phyloP scores from a whole-genome alignment of 352 stramenopile species.

The Globisporangium takayamanum region DNA sequence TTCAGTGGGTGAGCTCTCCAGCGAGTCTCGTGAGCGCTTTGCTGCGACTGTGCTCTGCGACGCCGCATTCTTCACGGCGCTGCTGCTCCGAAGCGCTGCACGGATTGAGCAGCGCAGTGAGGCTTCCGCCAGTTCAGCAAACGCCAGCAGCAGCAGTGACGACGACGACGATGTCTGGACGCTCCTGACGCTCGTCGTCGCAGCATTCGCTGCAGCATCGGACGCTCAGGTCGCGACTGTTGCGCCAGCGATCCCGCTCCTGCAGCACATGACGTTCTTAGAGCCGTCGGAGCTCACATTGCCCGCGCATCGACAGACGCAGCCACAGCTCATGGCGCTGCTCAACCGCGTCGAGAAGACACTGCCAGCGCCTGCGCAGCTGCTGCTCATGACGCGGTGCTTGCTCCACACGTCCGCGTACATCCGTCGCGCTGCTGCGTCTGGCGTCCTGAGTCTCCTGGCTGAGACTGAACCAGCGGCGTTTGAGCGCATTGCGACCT shows the following conservation, averaged over 20 bases:
- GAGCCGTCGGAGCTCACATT: conserved; percentile 21
- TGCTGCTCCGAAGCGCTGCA: conserved; percentile 20
- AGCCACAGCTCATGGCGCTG: conserved; percentile 32
- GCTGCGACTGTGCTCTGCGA: conserved; percentile 22
- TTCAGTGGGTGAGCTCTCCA: conserved; percentile 1
- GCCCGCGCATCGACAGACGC: conserved; percentile 17
- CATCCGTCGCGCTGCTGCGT: conserved; percentile 40
- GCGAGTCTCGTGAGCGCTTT: conserved; percentile 12
- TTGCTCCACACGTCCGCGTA: conserved; percentile 43
- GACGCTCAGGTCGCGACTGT: conserved; percentile 19
- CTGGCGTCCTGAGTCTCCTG: conserved; percentile 28
- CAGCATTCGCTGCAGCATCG: conserved; percentile 12
- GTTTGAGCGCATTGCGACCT: conserved; percentile 7
- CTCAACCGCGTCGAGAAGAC: conserved; percentile 35
- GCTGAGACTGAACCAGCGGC: conserved; percentile 6
- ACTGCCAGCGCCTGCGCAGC: conserved; percentile 10
- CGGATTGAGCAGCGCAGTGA: neutral
- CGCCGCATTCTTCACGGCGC: conserved; percentile 14
- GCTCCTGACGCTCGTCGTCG: conserved; percentile 19
- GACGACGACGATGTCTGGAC: conserved; percentile 21
- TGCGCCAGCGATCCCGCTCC: conserved; percentile 25
- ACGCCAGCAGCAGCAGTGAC: neutral
- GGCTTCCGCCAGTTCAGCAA: neutral
- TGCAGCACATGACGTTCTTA: conserved; percentile 57
- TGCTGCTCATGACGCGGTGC: conserved; percentile 37